Conservation (phyloP, 2,329 filamentous ascomycete species). For the Botrytis cinerea region DNA sequence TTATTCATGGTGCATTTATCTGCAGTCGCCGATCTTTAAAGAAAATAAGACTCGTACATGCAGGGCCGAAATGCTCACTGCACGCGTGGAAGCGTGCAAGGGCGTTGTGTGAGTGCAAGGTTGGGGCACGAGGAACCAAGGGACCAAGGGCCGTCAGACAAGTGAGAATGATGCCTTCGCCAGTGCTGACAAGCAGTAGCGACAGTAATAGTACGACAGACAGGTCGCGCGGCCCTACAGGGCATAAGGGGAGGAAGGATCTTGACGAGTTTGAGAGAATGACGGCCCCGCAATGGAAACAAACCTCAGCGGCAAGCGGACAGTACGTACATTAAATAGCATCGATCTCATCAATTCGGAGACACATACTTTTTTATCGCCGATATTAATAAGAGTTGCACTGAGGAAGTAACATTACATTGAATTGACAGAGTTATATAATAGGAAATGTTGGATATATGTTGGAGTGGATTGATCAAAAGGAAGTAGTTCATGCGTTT, state of each 20-base stretch:
- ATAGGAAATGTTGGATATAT: not conserved
- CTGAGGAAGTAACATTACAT: not conserved
- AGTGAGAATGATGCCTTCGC: not conserved
- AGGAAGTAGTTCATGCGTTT: not conserved
- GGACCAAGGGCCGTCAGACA: not conserved
- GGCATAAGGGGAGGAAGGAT: not conserved
- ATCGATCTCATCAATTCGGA: not conserved
- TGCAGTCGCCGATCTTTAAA: conserved; percentile 7
- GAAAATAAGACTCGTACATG: conserved; percentile 1
- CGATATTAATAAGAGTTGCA: not conserved
- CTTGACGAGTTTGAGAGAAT: conserved; percentile 6
- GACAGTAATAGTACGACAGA: not conserved
- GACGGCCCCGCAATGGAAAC: not conserved
- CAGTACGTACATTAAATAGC: conserved; percentile 4
- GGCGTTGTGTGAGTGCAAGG: not conserved
- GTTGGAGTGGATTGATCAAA: not conserved
- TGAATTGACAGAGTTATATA: not conserved
- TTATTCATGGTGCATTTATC: not conserved
- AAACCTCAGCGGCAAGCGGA: not conserved
- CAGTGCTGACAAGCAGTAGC: conserved; percentile 5
- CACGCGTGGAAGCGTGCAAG: not conserved
- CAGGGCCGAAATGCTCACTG: conserved; percentile 1
- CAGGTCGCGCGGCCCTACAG: not conserved
- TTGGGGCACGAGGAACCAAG: not conserved
- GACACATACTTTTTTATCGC: not conserved